Evolutionary conservation across 2,329 filamentous ascomycete genomes (phyloP).

Genomic region (Monilinia aucupariae): DNA sequence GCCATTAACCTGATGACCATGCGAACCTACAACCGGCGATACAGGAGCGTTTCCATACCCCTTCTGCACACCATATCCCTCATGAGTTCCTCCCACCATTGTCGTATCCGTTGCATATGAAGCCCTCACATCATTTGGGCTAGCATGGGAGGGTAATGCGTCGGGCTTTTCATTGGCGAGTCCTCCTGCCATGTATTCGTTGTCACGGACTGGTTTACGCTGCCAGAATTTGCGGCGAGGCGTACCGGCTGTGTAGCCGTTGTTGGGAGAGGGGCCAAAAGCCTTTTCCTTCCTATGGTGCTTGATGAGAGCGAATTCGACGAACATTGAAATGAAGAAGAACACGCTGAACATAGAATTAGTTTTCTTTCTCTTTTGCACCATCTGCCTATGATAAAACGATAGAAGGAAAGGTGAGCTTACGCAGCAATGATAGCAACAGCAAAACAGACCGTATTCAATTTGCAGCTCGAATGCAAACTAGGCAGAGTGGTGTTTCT

Average conservation of each 20-base stretch:
- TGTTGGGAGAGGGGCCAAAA: slow-evolving; percentile 59
- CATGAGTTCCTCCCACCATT: slow-evolving; percentile 21
- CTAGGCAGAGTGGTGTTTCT: slow-evolving; percentile 38
- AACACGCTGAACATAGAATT: slow-evolving; percentile 50
- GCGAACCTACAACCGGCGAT: background rate
- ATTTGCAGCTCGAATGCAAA: slow-evolving; percentile 59
- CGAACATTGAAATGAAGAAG: slow-evolving; percentile 66
- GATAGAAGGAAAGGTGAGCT: slow-evolving; percentile 31
- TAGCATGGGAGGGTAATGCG: slow-evolving; percentile 38
- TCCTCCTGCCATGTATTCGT: slow-evolving; percentile 26
- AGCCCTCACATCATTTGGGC: slow-evolving; percentile 36
- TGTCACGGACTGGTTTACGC: slow-evolving; percentile 25
- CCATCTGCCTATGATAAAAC: background rate
- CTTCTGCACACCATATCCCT: background rate
- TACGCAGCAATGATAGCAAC: slow-evolving; percentile 74
- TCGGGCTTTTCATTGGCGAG: slow-evolving; percentile 30
- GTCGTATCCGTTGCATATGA: slow-evolving; percentile 31
- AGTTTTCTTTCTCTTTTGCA: slow-evolving; percentile 1
- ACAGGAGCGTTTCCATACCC: slow-evolving; percentile 1
- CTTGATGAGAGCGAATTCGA: slow-evolving; percentile 63
- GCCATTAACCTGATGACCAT: background rate
- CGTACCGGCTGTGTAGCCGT: slow-evolving; percentile 62
- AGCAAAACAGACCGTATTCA: slow-evolving; percentile 73
- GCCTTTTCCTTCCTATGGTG: slow-evolving; percentile 71
- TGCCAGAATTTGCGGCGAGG: slow-evolving; percentile 37